Base-by-base conservation (phyloP, 176 grass and related monocot genomes). In the Metroxylon sagu region DNA sequence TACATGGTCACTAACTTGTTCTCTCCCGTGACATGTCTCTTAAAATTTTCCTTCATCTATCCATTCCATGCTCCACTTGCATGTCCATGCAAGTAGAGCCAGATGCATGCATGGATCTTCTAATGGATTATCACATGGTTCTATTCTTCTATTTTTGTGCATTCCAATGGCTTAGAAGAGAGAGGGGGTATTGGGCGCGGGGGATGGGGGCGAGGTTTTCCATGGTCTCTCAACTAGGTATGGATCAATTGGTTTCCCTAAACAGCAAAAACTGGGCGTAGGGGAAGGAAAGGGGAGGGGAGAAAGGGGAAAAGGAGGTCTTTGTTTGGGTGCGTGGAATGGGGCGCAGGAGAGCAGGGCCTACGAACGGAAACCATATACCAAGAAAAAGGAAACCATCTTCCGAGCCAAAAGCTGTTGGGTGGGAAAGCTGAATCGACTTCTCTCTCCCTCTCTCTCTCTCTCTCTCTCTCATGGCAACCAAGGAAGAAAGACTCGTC, bases 401-500 rank as follows among this genome's bases (percentile, higher is more conserved):
- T 56, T 25, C 19, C 18, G 10, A 56, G 54, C 54, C 54, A 56
- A 56, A 56, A 56, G 54, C 54, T 56, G 54, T 56, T 7, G 54
- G 19, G 23, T 7, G 18, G 54, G 23, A 21, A 56, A 56, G n/a
- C 14, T 56, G 54, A 6, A 56, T 56, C 53, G 12, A 25, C 53
- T 56, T 56, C 21, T 55, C 16, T 21, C 53, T 23, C 53, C 1
- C 21, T 21, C 53, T 23, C 53, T 12, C 7, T 56, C 21, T 55
- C 16, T 21, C 53, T 23, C 53, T 23, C 21, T 21, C 53, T 23
- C 53, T 12, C 7, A 43, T 43, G 35, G 53, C 17, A 56, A 25
- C 54, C 54, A 23, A 56, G 54, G 53, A 55, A 8, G 53, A 56
- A 56, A 56, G 54, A 56, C 14, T 25, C 54, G 23, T 56, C 54